Base-by-base conservation (phyloP, 2,329 filamentous ascomycete genomes). In the Pseudocercospora ulei region DNA sequence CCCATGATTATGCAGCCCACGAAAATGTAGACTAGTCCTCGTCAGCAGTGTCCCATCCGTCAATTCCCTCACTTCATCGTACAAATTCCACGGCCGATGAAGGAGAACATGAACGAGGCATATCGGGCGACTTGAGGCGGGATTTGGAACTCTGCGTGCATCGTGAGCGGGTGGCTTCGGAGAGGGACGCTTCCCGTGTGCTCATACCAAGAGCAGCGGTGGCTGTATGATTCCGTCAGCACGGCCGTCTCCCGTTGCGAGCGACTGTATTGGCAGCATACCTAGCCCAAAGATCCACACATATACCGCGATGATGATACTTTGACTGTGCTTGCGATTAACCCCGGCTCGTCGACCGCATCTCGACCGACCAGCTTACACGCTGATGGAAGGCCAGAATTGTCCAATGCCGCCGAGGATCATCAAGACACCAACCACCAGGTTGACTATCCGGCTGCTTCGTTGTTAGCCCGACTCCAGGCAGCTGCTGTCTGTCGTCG, bases 61-160 rank as follows among this genome's bases (percentile, higher is more conserved):
- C 23, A 14, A 30, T 24, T 9, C 85, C n/a, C n/a, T n/a, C n/a
- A n/a, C n/a, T n/a, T n/a, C n/a, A n/a, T n/a, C n/a, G 67, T 76
- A 94, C 87, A 96, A 62, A 85, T 72, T 65, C 90, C 90, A 60
- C 90, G 86, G 46, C 90, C 90, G 53, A 96, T 68, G 72, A 98
- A 96, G 41, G 84, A 93, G 71, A 96, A 96, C 65, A 96, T 79
- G 71, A 98, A 98, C 7, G 85, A 93, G 38, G 86, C 88, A 69
- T 96, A 94, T 66, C 85, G 80, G 42, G 86, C 81, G 38, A 94
- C 73, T 62, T 94, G 87, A 43, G 87, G 84, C 35, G 90, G 88
- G 54, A 95, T 88, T 65, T 94, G 82, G 69, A 96, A 93, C 66
- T 98, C 90, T 65, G 52, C 22, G 24, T 4, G 5, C 12, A n/a